Evolutionary conservation across 208 protist genomes (phyloP).

Genomic region (Leishmania mexicana): DNA sequence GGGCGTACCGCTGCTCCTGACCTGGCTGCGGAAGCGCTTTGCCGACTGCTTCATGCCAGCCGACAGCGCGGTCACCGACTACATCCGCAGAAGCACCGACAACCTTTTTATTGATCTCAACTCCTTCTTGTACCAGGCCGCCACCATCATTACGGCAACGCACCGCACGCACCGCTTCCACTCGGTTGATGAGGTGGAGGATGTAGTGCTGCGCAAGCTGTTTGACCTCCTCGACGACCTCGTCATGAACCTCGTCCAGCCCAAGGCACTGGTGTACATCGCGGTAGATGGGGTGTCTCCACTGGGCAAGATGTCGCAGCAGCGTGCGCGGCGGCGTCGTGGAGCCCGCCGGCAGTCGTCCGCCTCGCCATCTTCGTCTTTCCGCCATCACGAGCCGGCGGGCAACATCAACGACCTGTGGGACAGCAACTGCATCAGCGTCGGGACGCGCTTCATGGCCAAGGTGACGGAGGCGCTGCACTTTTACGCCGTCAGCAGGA

Average conservation of each 20-base stretch:
- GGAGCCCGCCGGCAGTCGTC: slow-evolving; percentile 26
- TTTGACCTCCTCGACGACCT: slow-evolving; percentile 86
- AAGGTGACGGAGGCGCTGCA: slow-evolving; percentile 77
- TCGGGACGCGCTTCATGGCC: slow-evolving; percentile 86
- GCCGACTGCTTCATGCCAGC: slow-evolving; percentile 80
- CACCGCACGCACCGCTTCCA: slow-evolving; percentile 40
- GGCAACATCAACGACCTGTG: slow-evolving; percentile 53
- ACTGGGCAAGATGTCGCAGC: slow-evolving; percentile 99
- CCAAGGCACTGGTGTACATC: slow-evolving; percentile 97
- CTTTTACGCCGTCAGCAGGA: slow-evolving; percentile 75
- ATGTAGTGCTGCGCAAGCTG: slow-evolving; percentile 67
- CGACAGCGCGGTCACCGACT: slow-evolving; percentile 29
- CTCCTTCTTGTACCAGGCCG: slow-evolving; percentile 83
- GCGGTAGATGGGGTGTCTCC: slow-evolving; percentile 97
- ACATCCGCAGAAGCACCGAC: slow-evolving; percentile 34
- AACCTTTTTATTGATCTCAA: slow-evolving; percentile 90
- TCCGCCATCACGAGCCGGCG: slow-evolving; percentile 6
- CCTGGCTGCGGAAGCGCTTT: slow-evolving; percentile 82
- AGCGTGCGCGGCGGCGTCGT: slow-evolving; percentile 95
- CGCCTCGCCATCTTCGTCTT: neutral
- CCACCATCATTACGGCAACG: slow-evolving; percentile 52
- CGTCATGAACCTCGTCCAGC: slow-evolving; percentile 88
- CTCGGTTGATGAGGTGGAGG: slow-evolving; percentile 61
- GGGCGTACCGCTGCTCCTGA: slow-evolving; percentile 88
- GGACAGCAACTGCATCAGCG: slow-evolving; percentile 88